Evolutionary conservation across 176 grass and related monocot species (phyloP).

Genomic region (Musa schizocarpa): DNA sequence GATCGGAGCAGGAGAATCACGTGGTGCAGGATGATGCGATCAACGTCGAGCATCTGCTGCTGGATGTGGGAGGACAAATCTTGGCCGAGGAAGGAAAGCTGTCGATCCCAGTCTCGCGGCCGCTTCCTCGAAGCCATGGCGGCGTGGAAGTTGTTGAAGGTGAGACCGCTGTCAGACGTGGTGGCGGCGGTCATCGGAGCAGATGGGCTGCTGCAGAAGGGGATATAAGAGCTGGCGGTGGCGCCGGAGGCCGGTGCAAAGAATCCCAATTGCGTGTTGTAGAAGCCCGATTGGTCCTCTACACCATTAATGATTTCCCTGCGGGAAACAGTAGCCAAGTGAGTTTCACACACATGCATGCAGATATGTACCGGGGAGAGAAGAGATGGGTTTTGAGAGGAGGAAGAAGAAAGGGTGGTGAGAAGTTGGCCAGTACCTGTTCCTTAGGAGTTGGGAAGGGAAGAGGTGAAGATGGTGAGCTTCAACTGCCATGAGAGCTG

Average conservation of each 20-base stretch:
- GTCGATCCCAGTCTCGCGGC: slow-evolving; percentile 4
- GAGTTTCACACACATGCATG: not conserved
- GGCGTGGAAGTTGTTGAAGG: slow-evolving; percentile 22
- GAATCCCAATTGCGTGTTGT: slow-evolving; percentile 5
- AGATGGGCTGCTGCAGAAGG: slow-evolving; percentile 1
- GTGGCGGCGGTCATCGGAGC: not conserved
- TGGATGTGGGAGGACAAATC: slow-evolving; percentile 31
- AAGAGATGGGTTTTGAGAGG: not conserved
- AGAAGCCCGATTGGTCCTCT: slow-evolving; percentile 1
- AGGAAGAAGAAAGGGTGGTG: not conserved
- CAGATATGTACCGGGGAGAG: not conserved
- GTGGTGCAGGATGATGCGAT: slow-evolving; percentile 45
- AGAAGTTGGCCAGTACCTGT: slow-evolving; percentile 12
- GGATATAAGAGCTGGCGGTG: not conserved
- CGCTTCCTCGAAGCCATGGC: slow-evolving; percentile 5
- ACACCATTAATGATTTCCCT: not conserved
- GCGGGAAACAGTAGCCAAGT: not conserved
- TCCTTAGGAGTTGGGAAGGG: slow-evolving; percentile 12
- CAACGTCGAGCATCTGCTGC: slow-evolving; percentile 49
- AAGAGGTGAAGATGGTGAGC: slow-evolving; percentile 31
- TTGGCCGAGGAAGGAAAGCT: slow-evolving; percentile 15
- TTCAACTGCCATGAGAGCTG: slow-evolving; percentile 46
- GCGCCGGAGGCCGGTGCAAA: not conserved
- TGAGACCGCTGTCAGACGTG: slow-evolving; percentile 39
- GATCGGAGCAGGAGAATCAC: slow-evolving; percentile 21